A percentile compares a stretch with the other conserved stretches of the same genome.
phyloP scores from a whole-genome alignment of 2,329 filamentous ascomycete genomes.

The Apiospora kogelbergensis region DNA sequence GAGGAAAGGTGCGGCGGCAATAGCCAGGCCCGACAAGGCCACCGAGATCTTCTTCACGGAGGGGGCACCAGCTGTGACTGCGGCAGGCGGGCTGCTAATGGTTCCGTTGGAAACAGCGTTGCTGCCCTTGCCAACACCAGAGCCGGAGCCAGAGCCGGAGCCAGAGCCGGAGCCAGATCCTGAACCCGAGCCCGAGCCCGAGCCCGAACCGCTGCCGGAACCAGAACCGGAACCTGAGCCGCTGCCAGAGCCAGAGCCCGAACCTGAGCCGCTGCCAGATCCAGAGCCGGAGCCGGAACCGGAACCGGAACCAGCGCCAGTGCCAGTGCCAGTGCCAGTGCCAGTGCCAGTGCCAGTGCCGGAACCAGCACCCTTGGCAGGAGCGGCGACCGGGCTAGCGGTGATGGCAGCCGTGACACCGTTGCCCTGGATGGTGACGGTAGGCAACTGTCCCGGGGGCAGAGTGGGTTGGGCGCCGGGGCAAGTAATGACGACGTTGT shows the following conservation, averaged over 20 bases:
- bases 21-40: conserved; percentile 25
- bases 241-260: background rate
- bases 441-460: conserved; percentile 17
- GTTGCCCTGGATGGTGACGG: conserved; percentile 33
- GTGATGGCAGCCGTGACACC: conserved; percentile 32
- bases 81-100: conserved; percentile 16
- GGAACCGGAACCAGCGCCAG: background rate
- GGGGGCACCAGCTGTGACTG: conserved; percentile 25
- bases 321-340: background rate
- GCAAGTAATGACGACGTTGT: conserved; percentile 37
- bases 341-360: background rate
- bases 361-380: conserved; percentile 11
- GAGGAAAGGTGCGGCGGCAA: conserved; percentile 28
- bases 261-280: background rate
- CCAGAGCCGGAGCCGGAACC: background rate
- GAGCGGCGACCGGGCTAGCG: conserved; percentile 16
- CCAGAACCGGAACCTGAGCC: background rate
- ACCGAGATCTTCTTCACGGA: conserved; percentile 28
- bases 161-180: background rate
- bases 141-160: background rate
- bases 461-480: conserved; percentile 33
- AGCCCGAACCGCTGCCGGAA: background rate
- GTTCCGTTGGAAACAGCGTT: conserved; percentile 20
- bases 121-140: conserved; percentile 3
- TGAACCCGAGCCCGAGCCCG: background rate